Conservation (phyloP, 139 green algal genomes). For the Asterochloris sp. region DNA sequence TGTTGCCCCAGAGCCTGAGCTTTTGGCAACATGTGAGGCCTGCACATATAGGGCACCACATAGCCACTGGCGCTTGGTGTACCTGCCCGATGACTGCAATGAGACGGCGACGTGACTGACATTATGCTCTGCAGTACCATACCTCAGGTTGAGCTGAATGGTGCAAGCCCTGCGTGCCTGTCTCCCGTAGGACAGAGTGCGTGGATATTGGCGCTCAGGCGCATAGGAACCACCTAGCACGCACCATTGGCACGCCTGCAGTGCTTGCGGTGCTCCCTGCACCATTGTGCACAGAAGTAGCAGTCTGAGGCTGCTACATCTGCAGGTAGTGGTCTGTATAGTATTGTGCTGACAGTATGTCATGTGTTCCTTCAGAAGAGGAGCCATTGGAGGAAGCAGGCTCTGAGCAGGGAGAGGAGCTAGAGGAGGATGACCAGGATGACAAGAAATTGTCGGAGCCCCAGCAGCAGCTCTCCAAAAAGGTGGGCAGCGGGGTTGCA, state of each 20-base stretch:
- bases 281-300: neutral
- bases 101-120: no score
- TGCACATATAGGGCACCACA: no score
- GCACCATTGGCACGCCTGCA: neutral
- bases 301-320: neutral
- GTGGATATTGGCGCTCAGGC: no score
- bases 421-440: slow-evolving; percentile 7
- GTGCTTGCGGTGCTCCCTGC: neutral
- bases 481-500: slow-evolving; percentile 19
- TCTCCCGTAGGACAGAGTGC: no score
- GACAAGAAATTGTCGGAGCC: slow-evolving; percentile 5
- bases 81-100: no score
- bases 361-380: slow-evolving; percentile 10
- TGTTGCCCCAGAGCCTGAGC: no score
- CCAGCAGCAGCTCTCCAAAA: slow-evolving; percentile 46
- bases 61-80: no score
- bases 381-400: neutral
- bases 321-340: neutral
- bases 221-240: no score
- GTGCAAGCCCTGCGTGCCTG: neutral
- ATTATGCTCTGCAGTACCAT: no score
- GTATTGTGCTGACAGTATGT: neutral
- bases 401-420: neutral
- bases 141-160: neutral
- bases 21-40: no score